A percentile compares a stretch with the other conserved stretches of the same genome.
Evolutionary conservation across 1,139 yeast species (phyloP).

Genomic region (Yamadazyma diospyri): DNA sequence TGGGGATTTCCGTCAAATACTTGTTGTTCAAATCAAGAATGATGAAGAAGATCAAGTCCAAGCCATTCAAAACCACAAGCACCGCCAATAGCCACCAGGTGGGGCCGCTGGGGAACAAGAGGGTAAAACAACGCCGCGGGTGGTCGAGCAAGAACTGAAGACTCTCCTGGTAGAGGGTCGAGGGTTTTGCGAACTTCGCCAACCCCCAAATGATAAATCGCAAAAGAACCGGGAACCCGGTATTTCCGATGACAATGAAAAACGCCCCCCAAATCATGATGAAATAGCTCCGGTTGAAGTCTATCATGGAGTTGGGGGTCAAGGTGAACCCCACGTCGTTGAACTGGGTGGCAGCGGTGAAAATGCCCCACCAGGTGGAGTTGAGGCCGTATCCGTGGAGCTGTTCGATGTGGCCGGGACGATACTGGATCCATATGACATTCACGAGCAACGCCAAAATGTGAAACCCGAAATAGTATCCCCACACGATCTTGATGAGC

Average conservation of each 20-base stretch:
- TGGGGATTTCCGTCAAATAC: conserved; percentile 47
- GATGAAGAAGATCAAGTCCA: conserved; percentile 77
- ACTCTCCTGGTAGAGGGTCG: conserved; percentile 68
- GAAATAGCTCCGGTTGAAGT: conserved; percentile 62
- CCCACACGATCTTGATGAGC: conserved; percentile 60
- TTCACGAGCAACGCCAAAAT: conserved; percentile 54
- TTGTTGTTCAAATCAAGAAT: conserved; percentile 64
- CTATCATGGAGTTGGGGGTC: conserved; percentile 72
- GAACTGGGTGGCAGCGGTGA: conserved; percentile 73
- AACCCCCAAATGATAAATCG: conserved; percentile 79
- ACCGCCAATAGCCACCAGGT: conserved; percentile 92
- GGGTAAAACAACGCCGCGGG: conserved; percentile 94
- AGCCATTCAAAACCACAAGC: conserved; percentile 63
- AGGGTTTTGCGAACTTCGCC: conserved; percentile 63
- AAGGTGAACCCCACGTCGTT: conserved; percentile 82
- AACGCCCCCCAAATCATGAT: conserved; percentile 60
- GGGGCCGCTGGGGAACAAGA: conserved; percentile 85
- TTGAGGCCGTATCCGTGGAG: conserved; percentile 55
- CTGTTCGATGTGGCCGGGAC: conserved; percentile 36
- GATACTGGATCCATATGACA: conserved; percentile 62
- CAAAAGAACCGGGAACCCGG: conserved; percentile 84
- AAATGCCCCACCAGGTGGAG: conserved; percentile 92
- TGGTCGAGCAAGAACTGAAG: conserved; percentile 86
- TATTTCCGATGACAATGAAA: conserved; percentile 84
- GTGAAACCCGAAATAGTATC: conserved; percentile 76